Evolutionary conservation across 768 basidiomycete species (phyloP).

Genomic region (Podaxis rugospora): DNA sequence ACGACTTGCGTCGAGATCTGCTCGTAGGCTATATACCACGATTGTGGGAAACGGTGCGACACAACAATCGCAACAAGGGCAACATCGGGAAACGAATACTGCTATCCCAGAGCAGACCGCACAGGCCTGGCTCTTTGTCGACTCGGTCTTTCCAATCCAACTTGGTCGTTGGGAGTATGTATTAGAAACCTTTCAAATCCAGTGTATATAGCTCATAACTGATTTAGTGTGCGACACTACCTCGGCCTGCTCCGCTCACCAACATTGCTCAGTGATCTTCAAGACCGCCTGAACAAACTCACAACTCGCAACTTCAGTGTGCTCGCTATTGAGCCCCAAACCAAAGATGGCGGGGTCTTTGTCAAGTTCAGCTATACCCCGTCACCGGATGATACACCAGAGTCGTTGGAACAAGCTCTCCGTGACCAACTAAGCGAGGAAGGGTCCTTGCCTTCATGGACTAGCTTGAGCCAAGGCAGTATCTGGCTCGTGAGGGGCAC

Average conservation of each 20-base stretch:
- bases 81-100: neutral
- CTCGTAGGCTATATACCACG: neutral
- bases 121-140: conserved; percentile 64
- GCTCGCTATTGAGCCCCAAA: conserved; percentile 57
- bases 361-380: conserved; percentile 60
- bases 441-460: conserved; percentile 64
- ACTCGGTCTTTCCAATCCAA: conserved; percentile 75
- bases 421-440: conserved; percentile 37
- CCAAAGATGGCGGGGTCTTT: conserved; percentile 86
- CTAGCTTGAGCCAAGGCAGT: conserved; percentile 43
- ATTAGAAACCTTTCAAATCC: neutral
- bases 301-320: conserved; percentile 55
- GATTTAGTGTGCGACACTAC: conserved; percentile 57
- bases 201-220: conserved; percentile 8
- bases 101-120: neutral
- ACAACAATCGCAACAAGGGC: neutral
- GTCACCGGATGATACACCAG: conserved; percentile 16
- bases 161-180: conserved; percentile 72
- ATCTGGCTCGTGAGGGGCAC: conserved; percentile 73
- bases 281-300: conserved; percentile 44
- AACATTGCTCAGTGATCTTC: conserved; percentile 44
- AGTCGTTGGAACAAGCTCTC: conserved; percentile 45
- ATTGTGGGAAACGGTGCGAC: neutral
- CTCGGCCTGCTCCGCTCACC: conserved; percentile 59
- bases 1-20: neutral